These are phyloP conservation scores for Clavispora vitiphila DNA, from an alignment of 805 yeast species.

Conservation along the genomic window DNA sequence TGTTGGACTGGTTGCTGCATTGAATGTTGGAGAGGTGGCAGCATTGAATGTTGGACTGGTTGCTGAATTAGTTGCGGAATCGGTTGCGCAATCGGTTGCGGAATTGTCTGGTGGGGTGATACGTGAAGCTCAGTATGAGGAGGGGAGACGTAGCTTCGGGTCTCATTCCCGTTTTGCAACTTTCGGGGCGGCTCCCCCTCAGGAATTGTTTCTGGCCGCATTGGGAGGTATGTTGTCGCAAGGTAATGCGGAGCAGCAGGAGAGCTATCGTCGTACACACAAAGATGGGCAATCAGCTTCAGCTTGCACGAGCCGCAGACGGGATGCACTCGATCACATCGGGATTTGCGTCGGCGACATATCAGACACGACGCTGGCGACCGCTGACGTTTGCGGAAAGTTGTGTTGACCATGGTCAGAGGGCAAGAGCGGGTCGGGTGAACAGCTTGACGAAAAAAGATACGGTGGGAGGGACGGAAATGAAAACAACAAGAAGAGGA, in stretches of 20 bases:
- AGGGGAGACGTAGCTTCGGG: too few species aligned
- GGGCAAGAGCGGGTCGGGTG: not conserved
- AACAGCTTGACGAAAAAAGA: not conserved
- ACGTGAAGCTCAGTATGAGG: too few species aligned
- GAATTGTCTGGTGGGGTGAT: too few species aligned
- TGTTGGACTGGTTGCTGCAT: too few species aligned
- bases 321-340: constrained; percentile 39
- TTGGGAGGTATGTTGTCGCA: constrained; percentile 10
- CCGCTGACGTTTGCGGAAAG: constrained; percentile 32
- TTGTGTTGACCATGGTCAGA: constrained; percentile 2
- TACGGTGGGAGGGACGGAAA: too few species aligned
- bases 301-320: constrained; percentile 39
- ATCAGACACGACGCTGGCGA: constrained; percentile 42
- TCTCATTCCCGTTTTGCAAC: not conserved
- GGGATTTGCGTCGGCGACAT: constrained; percentile 39
- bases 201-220: not conserved
- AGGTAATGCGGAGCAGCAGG: not conserved
- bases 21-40: too few species aligned
- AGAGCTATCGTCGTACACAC: constrained; percentile 28
- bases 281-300: constrained; percentile 40
- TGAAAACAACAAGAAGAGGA: too few species aligned
- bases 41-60: too few species aligned
- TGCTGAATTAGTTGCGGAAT: too few species aligned
- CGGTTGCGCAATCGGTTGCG: too few species aligned
- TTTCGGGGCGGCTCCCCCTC: too few species aligned